phyloP scores from a whole-genome alignment of 192 early-diverging fungal genomes.

The Umbelopsis sp. region DNA sequence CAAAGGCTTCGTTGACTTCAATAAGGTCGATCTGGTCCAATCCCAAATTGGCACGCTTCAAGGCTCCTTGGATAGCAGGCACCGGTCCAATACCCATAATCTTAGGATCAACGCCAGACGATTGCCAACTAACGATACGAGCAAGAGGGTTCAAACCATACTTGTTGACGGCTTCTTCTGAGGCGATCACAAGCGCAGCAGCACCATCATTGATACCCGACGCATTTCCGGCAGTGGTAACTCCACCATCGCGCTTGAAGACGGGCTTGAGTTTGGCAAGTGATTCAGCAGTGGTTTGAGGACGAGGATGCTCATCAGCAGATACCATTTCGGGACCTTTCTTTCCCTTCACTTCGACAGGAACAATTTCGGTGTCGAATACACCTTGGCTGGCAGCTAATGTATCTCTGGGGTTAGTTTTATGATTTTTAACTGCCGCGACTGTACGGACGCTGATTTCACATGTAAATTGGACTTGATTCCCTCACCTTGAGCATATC shows the following conservation, averaged over 20 bases:
- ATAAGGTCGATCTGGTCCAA: slow-evolving; percentile 87
- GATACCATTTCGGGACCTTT: slow-evolving; percentile 73
- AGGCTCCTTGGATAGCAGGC: slow-evolving; percentile 82
- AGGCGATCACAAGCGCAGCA: slow-evolving; percentile 81
- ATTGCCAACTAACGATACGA: slow-evolving; percentile 81
- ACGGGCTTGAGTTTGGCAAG: slow-evolving; percentile 82
- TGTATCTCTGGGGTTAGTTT: not conserved
- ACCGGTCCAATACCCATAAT: slow-evolving; percentile 99
- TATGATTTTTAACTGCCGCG: not conserved
- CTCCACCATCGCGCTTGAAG: slow-evolving; percentile 83
- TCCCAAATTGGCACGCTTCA: slow-evolving; percentile 76
- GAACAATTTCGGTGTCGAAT: slow-evolving; percentile 82
- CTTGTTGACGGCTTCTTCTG: slow-evolving; percentile 81
- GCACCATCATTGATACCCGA: slow-evolving; percentile 97
- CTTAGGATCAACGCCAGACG: slow-evolving; percentile 86
- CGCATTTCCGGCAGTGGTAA: slow-evolving; percentile 93
- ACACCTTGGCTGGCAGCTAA: slow-evolving; percentile 54
- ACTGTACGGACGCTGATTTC: not conserved
- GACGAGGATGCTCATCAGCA: slow-evolving; percentile 89
- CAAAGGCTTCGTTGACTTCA: slow-evolving; percentile 99
- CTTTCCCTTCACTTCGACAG: slow-evolving; percentile 79
- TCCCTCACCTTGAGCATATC: slow-evolving; percentile 74
- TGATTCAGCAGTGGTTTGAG: slow-evolving; percentile 78
- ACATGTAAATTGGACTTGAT: not conserved
- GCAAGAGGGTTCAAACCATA: slow-evolving; percentile 83